A percentile compares a stretch with the other conserved stretches of the same genome.
phyloP scores from a whole-genome alignment of 495 filamentous ascomycete species.

The Penicillium longicatenatum region DNA sequence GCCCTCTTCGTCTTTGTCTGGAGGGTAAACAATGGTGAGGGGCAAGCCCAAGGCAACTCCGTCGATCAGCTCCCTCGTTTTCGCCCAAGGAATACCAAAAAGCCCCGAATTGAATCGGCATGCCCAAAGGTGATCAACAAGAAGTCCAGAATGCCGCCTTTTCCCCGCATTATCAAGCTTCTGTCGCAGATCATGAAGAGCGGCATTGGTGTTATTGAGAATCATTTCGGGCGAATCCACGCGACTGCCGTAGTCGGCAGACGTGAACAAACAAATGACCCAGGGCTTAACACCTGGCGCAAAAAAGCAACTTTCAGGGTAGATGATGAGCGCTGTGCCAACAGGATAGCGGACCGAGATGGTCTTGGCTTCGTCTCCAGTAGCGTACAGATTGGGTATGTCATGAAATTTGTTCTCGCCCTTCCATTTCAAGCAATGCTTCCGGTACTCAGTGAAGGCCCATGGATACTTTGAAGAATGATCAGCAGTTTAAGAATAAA shows the following conservation, averaged over 20 bases:
- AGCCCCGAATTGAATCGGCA: slow-evolving; percentile 29
- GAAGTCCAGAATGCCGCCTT: not conserved
- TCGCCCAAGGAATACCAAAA: slow-evolving; percentile 5
- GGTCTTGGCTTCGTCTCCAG: not conserved
- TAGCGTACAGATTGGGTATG: slow-evolving; percentile 9
- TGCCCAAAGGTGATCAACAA: slow-evolving; percentile 29
- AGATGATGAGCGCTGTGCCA: slow-evolving; percentile 49
- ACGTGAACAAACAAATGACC: slow-evolving; percentile 54
- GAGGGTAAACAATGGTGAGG: slow-evolving; percentile 3
- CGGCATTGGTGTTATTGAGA: slow-evolving; percentile 38
- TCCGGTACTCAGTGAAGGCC: slow-evolving; percentile 38
- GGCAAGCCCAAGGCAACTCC: not conserved
- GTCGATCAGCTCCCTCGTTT: not conserved
- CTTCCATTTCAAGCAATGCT: slow-evolving; percentile 30
- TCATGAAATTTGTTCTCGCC: slow-evolving; percentile 7
- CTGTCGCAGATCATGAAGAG: slow-evolving; percentile 39
- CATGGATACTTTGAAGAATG: slow-evolving; percentile 37
- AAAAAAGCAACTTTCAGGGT: slow-evolving; percentile 35
- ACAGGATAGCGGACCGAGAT: slow-evolving; percentile 15
- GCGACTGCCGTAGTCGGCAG: slow-evolving; percentile 29
- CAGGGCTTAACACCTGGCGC: slow-evolving; percentile 31
- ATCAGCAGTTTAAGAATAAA: not conserved
- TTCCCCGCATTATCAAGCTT: slow-evolving; percentile 26
- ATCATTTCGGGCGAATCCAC: slow-evolving; percentile 34
- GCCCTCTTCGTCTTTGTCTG: not conserved